Evolutionary conservation across 257 asterid genomes (phyloP).

Genomic region (Eucommia ulmoides): DNA sequence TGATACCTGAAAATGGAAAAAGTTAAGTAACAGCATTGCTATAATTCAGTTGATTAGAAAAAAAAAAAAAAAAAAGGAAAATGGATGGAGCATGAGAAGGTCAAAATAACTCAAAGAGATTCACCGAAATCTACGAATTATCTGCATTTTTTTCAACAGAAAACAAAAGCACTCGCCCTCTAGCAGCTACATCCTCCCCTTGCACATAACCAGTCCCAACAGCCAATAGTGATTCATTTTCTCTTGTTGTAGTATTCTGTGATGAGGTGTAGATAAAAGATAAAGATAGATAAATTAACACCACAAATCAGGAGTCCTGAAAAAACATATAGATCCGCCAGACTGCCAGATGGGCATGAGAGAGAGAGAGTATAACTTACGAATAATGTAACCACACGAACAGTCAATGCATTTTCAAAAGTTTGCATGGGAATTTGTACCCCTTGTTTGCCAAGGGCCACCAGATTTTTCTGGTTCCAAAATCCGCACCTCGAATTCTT

Average conservation of each 20-base stretch:
- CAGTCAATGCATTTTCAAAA: constrained; percentile 91
- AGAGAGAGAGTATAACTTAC: constrained; percentile 75
- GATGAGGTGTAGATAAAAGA: neutral
- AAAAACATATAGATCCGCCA: no score
- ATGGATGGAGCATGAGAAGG: constrained; percentile 5
- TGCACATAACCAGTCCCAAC: constrained; percentile 95
- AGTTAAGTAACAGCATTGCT: neutral
- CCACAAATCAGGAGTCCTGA: no score
- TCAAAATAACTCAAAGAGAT: constrained; percentile 5
- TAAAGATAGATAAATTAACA: neutral
- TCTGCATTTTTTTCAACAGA: constrained; percentile 65
- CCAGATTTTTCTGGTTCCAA: constrained; percentile 84
- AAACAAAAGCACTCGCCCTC: constrained; percentile 87
- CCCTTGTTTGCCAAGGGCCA: constrained; percentile 89
- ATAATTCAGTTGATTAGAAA: no score
- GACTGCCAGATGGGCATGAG: no score
- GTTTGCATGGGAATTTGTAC: constrained; percentile 84
- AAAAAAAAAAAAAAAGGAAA: constrained; percentile 6
- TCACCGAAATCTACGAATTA: constrained; percentile 53
- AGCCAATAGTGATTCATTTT: constrained; percentile 84
- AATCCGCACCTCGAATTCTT: constrained; percentile 87
- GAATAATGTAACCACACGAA: constrained; percentile 73
- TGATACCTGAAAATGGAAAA: constrained; percentile 41
- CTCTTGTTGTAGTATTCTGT: constrained; percentile 73
- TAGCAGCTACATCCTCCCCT: constrained; percentile 99